These are phyloP conservation scores for Aspergillus pseudoviridinutans DNA, from an alignment of 2,329 filamentous ascomycete genomes.

Conservation along the genomic window DNA sequence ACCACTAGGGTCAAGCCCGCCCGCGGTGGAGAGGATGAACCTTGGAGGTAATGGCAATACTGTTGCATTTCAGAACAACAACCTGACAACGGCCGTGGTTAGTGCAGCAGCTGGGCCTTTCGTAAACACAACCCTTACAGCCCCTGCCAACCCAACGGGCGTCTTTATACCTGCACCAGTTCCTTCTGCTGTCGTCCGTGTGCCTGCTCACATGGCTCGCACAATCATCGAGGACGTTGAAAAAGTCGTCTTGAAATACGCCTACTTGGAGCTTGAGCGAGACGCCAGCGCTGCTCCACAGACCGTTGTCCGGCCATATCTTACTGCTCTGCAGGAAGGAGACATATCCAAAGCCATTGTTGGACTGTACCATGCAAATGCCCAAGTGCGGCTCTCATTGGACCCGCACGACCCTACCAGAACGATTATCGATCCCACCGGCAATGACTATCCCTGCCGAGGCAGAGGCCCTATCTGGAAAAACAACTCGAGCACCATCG, in stretches of 20 bases:
- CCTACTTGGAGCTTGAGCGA: conserved; percentile 29
- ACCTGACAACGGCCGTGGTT: neutral
- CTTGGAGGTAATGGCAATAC: neutral
- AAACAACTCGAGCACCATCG: conserved; percentile 23
- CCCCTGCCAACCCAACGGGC: conserved; percentile 1
- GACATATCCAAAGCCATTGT: conserved; percentile 19
- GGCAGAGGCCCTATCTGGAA: conserved; percentile 30
- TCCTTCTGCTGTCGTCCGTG: neutral
- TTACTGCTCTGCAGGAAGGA: conserved; percentile 8
- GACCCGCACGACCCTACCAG: neutral
- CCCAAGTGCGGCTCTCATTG: conserved; percentile 15
- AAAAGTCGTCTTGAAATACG: conserved; percentile 21
- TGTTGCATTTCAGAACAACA: neutral
- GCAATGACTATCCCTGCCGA: conserved; percentile 19
- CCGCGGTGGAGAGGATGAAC: neutral
- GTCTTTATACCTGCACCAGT: neutral
- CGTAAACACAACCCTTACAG: neutral
- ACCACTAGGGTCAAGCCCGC: neutral
- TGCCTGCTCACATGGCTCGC: neutral
- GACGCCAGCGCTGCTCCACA: conserved; percentile 18
- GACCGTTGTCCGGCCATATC: conserved; percentile 2
- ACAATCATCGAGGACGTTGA: conserved; percentile 20
- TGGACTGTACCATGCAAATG: conserved; percentile 10
- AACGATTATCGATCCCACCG: conserved; percentile 18
- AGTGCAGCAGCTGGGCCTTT: neutral